A percentile compares a stretch with the other conserved stretches of the same genome.
Conservation (phyloP, 2,329 filamentous ascomycete species). For the Beauveria sp. region DNA sequence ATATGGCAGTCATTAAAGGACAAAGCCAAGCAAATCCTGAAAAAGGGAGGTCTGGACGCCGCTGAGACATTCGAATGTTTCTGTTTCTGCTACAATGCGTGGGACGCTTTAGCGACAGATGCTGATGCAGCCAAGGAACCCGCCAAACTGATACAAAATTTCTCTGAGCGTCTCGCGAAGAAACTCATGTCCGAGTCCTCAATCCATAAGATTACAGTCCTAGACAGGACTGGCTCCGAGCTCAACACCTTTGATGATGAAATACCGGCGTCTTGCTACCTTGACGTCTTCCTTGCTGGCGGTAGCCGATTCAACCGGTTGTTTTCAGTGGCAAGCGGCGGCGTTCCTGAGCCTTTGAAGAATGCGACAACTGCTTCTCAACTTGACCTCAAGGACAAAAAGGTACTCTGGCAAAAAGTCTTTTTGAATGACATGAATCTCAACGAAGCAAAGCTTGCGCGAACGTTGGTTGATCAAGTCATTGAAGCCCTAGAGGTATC, state of each 20-base stretch:
- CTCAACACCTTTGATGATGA: background rate
- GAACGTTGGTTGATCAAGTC: slow-evolving; percentile 25
- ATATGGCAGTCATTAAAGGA: slow-evolving; percentile 28
- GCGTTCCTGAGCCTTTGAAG: slow-evolving; percentile 19
- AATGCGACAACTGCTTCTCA: slow-evolving; percentile 11
- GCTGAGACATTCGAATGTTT: slow-evolving; percentile 33
- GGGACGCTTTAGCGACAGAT: slow-evolving; percentile 32
- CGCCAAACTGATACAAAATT: slow-evolving; percentile 24
- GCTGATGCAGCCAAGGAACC: slow-evolving; percentile 22
- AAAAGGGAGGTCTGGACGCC: slow-evolving; percentile 24
- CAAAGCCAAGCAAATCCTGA: slow-evolving; percentile 25
- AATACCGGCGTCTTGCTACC: slow-evolving; percentile 16
- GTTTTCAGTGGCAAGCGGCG: slow-evolving; percentile 18
- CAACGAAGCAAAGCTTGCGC: slow-evolving; percentile 25
- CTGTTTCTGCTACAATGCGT: slow-evolving; percentile 30
- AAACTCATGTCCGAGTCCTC: slow-evolving; percentile 20
- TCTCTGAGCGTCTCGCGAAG: slow-evolving; percentile 25
- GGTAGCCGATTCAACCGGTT: slow-evolving; percentile 25
- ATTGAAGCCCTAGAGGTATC: slow-evolving; percentile 22
- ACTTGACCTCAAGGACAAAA: background rate
- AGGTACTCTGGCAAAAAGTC: slow-evolving; percentile 22
- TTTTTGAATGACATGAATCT: slow-evolving; percentile 31
- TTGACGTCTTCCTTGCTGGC: slow-evolving; percentile 26
- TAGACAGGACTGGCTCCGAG: background rate
- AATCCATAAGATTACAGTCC: slow-evolving; percentile 16